A percentile compares a stretch with the other conserved stretches of the same genome.
These are phyloP conservation scores for Solanum chilense DNA, from an alignment of 257 asterid species.

Conservation along the genomic window DNA sequence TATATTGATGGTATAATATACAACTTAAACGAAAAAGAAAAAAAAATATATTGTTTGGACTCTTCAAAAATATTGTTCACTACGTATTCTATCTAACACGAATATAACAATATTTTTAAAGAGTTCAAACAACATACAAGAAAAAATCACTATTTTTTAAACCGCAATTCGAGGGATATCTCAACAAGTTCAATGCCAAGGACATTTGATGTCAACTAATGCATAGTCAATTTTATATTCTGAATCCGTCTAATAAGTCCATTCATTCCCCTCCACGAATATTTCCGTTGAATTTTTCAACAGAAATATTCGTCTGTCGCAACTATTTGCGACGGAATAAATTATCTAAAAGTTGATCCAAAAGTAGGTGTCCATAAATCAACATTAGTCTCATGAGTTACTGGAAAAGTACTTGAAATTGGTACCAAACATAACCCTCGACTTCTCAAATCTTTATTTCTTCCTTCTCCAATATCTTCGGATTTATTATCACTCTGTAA, in stretches of 20 bases:
- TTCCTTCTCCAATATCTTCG: background rate
- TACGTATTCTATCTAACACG: background rate
- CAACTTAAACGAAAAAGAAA: background rate
- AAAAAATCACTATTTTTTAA: background rate
- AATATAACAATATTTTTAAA: background rate
- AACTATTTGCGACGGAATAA: background rate
- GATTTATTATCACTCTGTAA: background rate
- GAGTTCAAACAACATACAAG: background rate
- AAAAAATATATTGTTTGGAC: background rate
- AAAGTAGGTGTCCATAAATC: slow-evolving; percentile 73
- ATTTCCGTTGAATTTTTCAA: background rate
- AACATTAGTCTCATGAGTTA: slow-evolving; percentile 57
- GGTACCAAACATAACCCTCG: slow-evolving; percentile 81
- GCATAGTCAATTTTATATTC: background rate
- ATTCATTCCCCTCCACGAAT: background rate
- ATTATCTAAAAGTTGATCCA: slow-evolving; percentile 30
- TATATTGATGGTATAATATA: background rate
- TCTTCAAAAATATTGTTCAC: background rate
- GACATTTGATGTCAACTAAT: background rate
- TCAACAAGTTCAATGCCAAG: background rate
- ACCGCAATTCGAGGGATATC: background rate
- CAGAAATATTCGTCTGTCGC: background rate
- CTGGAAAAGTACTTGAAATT: slow-evolving; percentile 56
- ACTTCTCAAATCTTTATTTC: slow-evolving; percentile 40
- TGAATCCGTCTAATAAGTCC: background rate